Base-by-base conservation (phyloP, 768 basidiomycete genomes). In the Kwoniella pini region DNA sequence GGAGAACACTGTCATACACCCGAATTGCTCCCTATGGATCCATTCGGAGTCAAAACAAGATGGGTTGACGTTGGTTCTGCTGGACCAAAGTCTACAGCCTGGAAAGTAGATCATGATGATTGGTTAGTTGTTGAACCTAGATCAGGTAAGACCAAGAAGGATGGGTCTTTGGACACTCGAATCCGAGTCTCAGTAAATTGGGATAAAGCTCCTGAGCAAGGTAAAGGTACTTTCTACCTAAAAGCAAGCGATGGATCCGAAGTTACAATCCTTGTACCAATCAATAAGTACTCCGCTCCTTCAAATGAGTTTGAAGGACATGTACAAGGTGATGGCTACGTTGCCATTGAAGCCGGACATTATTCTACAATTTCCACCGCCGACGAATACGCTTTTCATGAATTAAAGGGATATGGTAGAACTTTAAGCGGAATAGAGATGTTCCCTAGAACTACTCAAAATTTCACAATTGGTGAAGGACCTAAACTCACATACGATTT, bases 261-360 rank as follows among this genome's bases (percentile, higher is more conserved):
- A 59, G 65, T 70, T 5, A 72, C 69, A 2, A 51, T 75, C 24
- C 24, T 53, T 5, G 60, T 63, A 6, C 71, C 73, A 7, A 48
- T 67, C 38, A 57, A 51, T 38, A 61, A 62, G 26, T 56, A 60
- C 13, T 28, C 53, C 13, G 28, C 58, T 2, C 61, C 63, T 19
- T 57, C 61, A 7, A 39, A 38, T 12, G 63, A 68, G 28, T 74
- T 63, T 49, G 44, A 67, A 69, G 85, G 86, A 3, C 85, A 87
- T 64, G 82, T 88, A 24, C 86, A 88, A 64, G 84, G 82, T 21
- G 81, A 84, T 43, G 86, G 86, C 12, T 84, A 82, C 19, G 80
- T 88, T 39, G 84, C 85, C 0, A 86, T 88, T 27, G 86, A 89
- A 67, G 87, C 86, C 36, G 84, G 81, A 1, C 87, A 88, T 71